Percentiles rank a stretch among this genome's conserved stretches.
These are phyloP conservation scores for Mycena latifolia DNA, from an alignment of 768 basidiomycete species.

Conservation along the genomic window DNA sequence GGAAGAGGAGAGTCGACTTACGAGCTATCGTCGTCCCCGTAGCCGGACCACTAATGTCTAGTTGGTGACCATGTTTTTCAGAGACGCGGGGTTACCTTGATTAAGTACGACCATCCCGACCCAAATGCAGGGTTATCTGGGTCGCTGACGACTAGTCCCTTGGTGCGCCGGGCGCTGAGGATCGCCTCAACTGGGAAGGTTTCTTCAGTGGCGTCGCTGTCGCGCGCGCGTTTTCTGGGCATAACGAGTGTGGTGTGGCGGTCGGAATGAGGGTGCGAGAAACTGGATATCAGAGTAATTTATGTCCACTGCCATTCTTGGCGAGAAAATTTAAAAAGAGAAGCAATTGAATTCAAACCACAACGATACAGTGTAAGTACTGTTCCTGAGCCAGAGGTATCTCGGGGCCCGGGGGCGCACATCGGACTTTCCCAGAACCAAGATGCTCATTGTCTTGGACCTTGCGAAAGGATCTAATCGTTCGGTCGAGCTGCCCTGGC, in stretches of 20 bases:
- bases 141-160: background rate
- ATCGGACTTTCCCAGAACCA: too few species aligned
- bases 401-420: too few species aligned
- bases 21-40: background rate
- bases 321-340: too few species aligned
- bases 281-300: background rate
- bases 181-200: conserved; percentile 5
- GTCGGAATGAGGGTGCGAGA: background rate
- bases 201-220: background rate
- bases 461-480: too few species aligned
- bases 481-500: too few species aligned
- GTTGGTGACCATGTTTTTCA: background rate
- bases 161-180: conserved; percentile 3
- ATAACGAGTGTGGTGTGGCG: background rate
- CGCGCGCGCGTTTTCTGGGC: background rate
- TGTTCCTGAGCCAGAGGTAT: too few species aligned
- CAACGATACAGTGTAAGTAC: too few species aligned
- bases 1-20: background rate
- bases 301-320: background rate
- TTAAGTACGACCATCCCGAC: background rate
- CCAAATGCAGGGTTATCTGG: background rate
- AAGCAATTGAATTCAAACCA: too few species aligned
- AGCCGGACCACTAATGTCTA: conserved; percentile 8
- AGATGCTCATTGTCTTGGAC: too few species aligned
- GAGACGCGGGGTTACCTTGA: conserved; percentile 5